Conservation (phyloP, 2,329 filamentous ascomycete genomes). For the Fusarium sp. region DNA sequence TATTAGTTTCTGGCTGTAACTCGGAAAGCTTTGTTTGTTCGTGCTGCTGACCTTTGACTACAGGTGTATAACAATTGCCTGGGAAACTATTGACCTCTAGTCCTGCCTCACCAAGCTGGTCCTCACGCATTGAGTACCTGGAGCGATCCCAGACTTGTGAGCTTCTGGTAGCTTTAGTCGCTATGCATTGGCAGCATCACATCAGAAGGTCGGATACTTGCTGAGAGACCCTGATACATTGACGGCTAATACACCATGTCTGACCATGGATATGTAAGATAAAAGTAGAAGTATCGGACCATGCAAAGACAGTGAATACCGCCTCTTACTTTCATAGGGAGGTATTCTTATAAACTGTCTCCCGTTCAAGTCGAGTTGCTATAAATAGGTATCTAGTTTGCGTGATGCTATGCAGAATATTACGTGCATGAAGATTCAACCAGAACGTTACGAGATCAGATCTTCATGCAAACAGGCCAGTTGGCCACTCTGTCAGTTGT, state of each 20-base stretch:
- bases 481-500: background rate
- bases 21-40: slow-evolving; percentile 7
- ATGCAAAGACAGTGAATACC: background rate
- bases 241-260: background rate
- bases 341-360: background rate
- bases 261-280: background rate
- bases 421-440: no score
- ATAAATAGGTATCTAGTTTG: background rate
- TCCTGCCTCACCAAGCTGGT: background rate
- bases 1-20: background rate
- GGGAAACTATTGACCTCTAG: background rate
- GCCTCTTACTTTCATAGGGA: background rate
- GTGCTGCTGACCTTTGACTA: slow-evolving; percentile 26
- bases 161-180: background rate
- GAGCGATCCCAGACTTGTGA: background rate
- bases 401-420: background rate
- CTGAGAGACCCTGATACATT: background rate
- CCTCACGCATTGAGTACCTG: background rate
- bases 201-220: background rate
- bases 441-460: background rate
- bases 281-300: background rate
- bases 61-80: slow-evolving; percentile 9
- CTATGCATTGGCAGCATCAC: background rate
- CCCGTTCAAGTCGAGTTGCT: background rate
- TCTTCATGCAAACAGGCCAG: background rate